Evolutionary conservation across 805 yeast species (phyloP).

Genomic region (Yarrowia yakushimensis): DNA sequence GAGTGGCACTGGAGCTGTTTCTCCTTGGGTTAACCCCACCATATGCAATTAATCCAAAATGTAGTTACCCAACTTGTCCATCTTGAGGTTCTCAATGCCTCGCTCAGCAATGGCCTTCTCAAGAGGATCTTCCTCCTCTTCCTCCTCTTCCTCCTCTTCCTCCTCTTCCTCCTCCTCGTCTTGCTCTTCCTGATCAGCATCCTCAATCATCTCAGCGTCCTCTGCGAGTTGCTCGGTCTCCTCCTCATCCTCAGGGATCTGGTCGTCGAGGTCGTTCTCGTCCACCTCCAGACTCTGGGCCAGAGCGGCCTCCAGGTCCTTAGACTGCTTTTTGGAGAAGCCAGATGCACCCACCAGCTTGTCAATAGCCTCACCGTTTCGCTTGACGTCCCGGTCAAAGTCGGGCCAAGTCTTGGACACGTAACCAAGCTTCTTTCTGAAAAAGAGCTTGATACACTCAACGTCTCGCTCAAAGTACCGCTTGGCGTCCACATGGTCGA

Average conservation of each 20-base stretch:
- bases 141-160: constrained; percentile 27
- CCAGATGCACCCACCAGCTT: constrained; percentile 92
- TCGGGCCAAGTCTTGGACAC: constrained; percentile 79
- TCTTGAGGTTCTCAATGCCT: constrained; percentile 50
- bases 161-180: constrained; percentile 39
- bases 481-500: constrained; percentile 85
- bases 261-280: constrained; percentile 42
- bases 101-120: constrained; percentile 36
- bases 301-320: constrained; percentile 75
- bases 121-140: constrained; percentile 36
- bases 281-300: constrained; percentile 43
- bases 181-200: constrained; percentile 33
- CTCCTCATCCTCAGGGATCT: constrained; percentile 39
- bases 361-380: constrained; percentile 64
- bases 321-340: constrained; percentile 54
- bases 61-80: constrained; percentile 82
- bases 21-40: background rate
- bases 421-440: constrained; percentile 72
- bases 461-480: constrained; percentile 89
- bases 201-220: constrained; percentile 40
- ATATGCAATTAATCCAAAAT: constrained; percentile 41
- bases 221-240: constrained; percentile 36
- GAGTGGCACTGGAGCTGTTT: background rate
- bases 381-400: constrained; percentile 68
- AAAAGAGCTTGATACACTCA: constrained; percentile 80